Percentiles rank a stretch among this genome's conserved stretches.
Conservation (phyloP, 2,329 filamentous ascomycete genomes). For the Claviceps pazoutovae region DNA sequence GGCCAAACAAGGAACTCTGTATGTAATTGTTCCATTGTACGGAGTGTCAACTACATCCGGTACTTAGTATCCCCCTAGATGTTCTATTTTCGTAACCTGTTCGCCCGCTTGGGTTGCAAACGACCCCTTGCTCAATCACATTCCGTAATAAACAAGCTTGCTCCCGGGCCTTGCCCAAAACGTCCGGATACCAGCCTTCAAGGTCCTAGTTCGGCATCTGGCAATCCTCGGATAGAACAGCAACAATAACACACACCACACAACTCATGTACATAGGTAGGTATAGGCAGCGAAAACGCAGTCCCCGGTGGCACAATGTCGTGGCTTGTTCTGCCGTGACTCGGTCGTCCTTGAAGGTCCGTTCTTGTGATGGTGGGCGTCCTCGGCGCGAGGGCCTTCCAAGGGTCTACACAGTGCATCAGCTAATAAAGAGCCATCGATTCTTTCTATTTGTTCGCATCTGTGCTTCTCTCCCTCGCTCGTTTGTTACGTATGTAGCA, state of each 20-base stretch:
- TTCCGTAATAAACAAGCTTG: not conserved
- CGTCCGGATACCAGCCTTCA: not conserved
- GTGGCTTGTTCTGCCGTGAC: conserved; percentile 4
- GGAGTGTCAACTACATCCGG: no score
- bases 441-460: no score
- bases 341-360: not conserved
- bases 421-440: no score
- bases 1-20: no score
- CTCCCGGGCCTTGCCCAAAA: not conserved
- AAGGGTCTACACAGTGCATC: not conserved
- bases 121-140: not conserved
- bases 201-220: not conserved
- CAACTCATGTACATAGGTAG: not conserved
- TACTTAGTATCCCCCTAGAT: no score
- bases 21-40: no score
- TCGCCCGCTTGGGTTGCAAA: not conserved
- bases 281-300: not conserved
- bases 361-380: conserved; percentile 1
- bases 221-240: conserved; percentile 3
- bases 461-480: no score
- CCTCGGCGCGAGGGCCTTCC: not conserved
- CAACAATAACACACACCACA: not conserved
- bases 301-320: conserved; percentile 1
- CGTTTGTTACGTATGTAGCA: no score
- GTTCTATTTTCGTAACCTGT: no score